Evolutionary conservation across 257 asterid genomes (phyloP).

Genomic region (Leptodermis oblonga): DNA sequence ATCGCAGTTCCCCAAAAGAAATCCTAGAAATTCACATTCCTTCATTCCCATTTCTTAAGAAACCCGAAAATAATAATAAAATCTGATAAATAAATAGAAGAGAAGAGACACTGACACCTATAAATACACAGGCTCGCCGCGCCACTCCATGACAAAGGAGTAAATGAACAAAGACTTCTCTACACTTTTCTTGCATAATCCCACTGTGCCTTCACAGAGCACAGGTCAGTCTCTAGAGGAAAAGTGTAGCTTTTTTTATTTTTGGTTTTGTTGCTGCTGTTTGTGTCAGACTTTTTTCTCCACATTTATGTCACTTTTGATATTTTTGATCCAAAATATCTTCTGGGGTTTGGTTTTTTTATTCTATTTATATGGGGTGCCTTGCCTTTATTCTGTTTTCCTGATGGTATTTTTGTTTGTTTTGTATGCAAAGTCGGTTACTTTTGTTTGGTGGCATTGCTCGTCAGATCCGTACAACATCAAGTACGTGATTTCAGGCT

Average conservation of each 20-base stretch:
- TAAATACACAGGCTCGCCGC: constrained; percentile 3
- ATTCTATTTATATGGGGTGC: constrained; percentile 15
- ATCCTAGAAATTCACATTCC: constrained; percentile 22
- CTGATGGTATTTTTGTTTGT: not conserved
- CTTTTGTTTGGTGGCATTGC: constrained; percentile 28
- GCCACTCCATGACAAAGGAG: not conserved
- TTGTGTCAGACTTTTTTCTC: not conserved
- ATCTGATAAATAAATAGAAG: not conserved
- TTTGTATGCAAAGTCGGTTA: constrained; percentile 18
- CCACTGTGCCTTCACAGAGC: constrained; percentile 9
- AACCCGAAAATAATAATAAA: not conserved
- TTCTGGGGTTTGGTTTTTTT: constrained; percentile 21
- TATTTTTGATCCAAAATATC: constrained; percentile 8
- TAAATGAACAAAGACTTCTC: constrained; percentile 8
- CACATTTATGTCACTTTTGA: constrained; percentile 17
- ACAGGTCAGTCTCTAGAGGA: constrained; percentile 5
- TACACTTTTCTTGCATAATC: constrained; percentile 9
- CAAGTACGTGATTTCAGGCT: constrained; percentile 20
- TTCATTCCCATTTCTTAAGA: not conserved
- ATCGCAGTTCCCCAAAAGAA: constrained; percentile 29
- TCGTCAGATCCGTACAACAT: constrained; percentile 38
- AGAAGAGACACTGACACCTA: constrained; percentile 12
- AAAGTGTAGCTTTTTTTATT: not conserved
- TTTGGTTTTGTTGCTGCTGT: not conserved
- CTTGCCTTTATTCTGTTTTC: constrained; percentile 12